Conservation (phyloP, 2,329 filamentous ascomycete genomes). For the Chalaropsis ovoidea region DNA sequence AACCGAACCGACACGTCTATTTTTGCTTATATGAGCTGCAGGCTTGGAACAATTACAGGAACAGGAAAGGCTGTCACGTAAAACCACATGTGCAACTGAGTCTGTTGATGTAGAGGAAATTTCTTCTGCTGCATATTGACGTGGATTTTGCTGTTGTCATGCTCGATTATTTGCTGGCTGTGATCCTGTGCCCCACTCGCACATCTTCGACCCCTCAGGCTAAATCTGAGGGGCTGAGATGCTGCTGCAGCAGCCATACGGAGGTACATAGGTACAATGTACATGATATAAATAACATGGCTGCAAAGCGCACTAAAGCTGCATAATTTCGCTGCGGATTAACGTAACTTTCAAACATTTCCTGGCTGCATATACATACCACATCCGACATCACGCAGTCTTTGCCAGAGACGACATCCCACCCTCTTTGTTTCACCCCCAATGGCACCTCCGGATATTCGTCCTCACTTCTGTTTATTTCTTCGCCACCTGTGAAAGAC, state of each 20-base stretch:
- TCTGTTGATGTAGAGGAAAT: background rate
- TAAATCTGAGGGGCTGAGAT: slow-evolving; percentile 2
- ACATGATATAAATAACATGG: background rate
- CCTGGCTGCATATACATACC: too few species aligned
- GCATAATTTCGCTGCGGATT: background rate
- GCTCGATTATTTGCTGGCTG: background rate
- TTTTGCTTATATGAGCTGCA: background rate
- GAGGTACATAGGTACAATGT: slow-evolving; percentile 2
- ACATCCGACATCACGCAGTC: background rate
- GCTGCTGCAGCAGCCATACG: background rate
- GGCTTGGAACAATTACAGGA: background rate
- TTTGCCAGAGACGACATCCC: background rate
- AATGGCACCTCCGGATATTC: background rate
- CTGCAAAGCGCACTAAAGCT: background rate
- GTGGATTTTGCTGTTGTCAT: slow-evolving; percentile 6
- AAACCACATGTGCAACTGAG: too few species aligned
- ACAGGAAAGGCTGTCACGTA: background rate
- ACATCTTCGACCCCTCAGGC: background rate
- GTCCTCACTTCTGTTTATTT: background rate
- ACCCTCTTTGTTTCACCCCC: background rate
- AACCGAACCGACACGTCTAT: background rate
- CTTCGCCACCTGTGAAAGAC: background rate
- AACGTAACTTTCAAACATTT: background rate
- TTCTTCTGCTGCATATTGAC: background rate
- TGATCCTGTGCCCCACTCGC: slow-evolving; percentile 1